Conservation (phyloP, 1,284 basidiomycete species). For the Pseudozyma thailandica region DNA sequence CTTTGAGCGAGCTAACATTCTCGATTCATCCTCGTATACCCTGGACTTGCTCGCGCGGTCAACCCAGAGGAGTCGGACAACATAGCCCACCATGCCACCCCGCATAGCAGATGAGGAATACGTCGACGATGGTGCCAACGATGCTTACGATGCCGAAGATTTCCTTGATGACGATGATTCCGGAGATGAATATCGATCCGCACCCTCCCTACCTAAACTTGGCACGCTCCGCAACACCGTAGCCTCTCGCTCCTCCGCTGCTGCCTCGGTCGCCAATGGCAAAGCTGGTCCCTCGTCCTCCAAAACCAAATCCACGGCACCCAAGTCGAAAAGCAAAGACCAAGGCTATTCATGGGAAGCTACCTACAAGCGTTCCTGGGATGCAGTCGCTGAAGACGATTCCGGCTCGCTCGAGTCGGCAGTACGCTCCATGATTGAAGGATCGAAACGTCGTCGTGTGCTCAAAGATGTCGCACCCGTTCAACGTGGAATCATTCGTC, state of each 20-base stretch:
- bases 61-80: too few relatives aligned
- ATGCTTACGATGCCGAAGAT: conserved; percentile 47
- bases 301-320: conserved; percentile 1
- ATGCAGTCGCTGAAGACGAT: conserved; percentile 95
- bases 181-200: conserved; percentile 49
- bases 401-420: conserved; percentile 87
- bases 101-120: conserved; percentile 46
- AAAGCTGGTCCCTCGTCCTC: conserved; percentile 17
- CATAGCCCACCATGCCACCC: conserved; percentile 31
- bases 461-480: conserved; percentile 85
- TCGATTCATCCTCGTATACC: too few relatives aligned
- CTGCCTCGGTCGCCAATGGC: conserved; percentile 18
- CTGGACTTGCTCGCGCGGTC: too few relatives aligned
- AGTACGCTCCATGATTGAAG: conserved; percentile 86
- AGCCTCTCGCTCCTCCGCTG: conserved; percentile 14
- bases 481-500: conserved; percentile 93
- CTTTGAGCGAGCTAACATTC: too few relatives aligned
- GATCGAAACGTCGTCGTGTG: conserved; percentile 75
- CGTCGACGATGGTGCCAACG: conserved; percentile 40
- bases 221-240: conserved; percentile 16
- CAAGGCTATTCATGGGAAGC: conserved; percentile 89
- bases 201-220: conserved; percentile 36
- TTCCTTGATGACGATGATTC: conserved; percentile 52
- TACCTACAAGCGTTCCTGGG: conserved; percentile 93
- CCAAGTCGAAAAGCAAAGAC: conserved; percentile 48